Evolutionary conservation across 352 stramenopile species (phyloP).

Genomic region (Globisporangium acanthophoron): DNA sequence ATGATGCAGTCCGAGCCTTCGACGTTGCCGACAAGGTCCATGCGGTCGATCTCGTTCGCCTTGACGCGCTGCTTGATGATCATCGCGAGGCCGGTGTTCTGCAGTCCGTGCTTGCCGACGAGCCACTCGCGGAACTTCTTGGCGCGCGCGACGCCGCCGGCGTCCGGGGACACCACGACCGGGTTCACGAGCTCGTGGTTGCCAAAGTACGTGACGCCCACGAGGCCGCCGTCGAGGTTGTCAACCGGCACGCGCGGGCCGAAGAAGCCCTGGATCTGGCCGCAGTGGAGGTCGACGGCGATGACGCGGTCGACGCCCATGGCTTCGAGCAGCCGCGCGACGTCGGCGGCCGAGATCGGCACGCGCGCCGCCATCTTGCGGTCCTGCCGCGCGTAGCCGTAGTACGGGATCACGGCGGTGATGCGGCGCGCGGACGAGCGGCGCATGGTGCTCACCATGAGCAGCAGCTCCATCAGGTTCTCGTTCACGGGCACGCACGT

Average conservation of each 20-base stretch:
- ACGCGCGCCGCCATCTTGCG: constrained; percentile 93
- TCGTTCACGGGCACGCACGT: constrained; percentile 99
- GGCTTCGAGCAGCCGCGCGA: constrained; percentile 80
- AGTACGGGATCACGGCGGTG: constrained; percentile 98
- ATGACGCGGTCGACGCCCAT: constrained; percentile 89
- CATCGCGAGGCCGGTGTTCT: constrained; percentile 98
- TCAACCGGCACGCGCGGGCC: constrained; percentile 98
- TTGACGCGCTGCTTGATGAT: constrained; percentile 99
- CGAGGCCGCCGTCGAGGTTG: constrained; percentile 95
- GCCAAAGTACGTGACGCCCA: constrained; percentile 93
- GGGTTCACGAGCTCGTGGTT: constrained; percentile 98
- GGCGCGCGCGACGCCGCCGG: constrained; percentile 97
- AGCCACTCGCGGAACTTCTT: constrained; percentile 99
- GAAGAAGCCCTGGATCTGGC: constrained; percentile 97
- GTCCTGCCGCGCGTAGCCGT: constrained; percentile 89
- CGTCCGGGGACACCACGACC: constrained; percentile 99
- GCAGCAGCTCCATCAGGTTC: constrained; percentile 99
- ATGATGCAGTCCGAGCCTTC: constrained; percentile 99
- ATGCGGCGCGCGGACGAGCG: constrained; percentile 97
- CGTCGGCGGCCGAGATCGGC: constrained; percentile 94
- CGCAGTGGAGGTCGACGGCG: constrained; percentile 83
- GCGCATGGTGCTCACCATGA: constrained; percentile 97
- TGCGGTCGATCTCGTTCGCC: constrained; percentile 96
- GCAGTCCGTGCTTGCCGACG: constrained; percentile 95
- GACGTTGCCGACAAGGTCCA: constrained; percentile 99